Base-by-base conservation (phyloP, 768 basidiomycete genomes). In the Phlegmacium glaucopus region DNA sequence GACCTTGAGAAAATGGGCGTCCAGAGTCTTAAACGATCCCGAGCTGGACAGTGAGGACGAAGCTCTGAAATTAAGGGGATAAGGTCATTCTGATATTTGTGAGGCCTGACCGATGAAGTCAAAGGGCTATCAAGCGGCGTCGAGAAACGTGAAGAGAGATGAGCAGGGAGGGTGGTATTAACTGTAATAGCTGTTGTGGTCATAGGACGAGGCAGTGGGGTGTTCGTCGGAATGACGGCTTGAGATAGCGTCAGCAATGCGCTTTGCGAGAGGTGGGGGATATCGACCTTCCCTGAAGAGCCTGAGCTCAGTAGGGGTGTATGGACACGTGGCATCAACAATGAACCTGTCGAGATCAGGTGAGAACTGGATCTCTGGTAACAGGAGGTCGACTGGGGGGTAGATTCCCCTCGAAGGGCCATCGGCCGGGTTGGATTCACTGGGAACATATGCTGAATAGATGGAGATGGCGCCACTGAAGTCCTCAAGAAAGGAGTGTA, bases 401-500 rank as follows among this genome's bases (percentile, higher is more conserved):
- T 63, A 63, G 16, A 38, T 9, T 1, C 70, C 62, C 0, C 57
- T 35, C 0, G 68, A 72, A 6, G 69, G 60, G 0, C 9, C 13
- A 43, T 68, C 64, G 2, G 63, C 62, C 10, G 60, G 57, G 48
- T 71, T 68, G 10, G 44, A 12, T 4, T 34, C 45, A 27, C 63
- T 68, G 0, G 39, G 49, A 16, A 65, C 38, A 26, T 67, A 68
- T 1, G 30, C n/a, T 5, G 57, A 52, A 52, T 62, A 51, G 13
- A 60, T 13, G 30, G 8, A 8, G 8, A 8, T 13, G 9, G 30
- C 13, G 13, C 30, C 9, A 8, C 29, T 22, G 30, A 29, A 6
- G 1, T 38, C 37, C 9, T 16, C 26, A 17, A 42, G 15, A 50
- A 50, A 4, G 7, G 26, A 13, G 30, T 61, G 48, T 6, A 36